Evolutionary conservation across 345 rosid genomes (phyloP).

Genomic region (Linum trigynum): DNA sequence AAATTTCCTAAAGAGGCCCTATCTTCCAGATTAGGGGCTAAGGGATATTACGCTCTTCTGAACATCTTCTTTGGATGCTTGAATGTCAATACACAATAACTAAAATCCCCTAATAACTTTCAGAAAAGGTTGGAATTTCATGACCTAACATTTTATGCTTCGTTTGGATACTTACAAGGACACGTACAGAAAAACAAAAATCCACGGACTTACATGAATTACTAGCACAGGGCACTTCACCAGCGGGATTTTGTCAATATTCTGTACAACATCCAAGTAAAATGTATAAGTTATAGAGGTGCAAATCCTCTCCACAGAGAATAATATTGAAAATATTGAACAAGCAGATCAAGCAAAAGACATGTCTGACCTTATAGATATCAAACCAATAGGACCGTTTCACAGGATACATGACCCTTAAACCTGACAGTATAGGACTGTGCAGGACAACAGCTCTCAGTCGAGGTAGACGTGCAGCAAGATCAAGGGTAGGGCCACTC

Average conservation of each 20-base stretch:
- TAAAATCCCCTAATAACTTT: not conserved
- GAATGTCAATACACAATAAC: not conserved
- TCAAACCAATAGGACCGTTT: slow-evolving; percentile 91
- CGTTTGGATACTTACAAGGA: not conserved
- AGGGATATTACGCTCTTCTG: too few species aligned
- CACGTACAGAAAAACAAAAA: not conserved
- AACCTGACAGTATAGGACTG: slow-evolving; percentile 89
- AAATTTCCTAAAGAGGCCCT: too few species aligned
- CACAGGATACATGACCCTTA: slow-evolving; percentile 98
- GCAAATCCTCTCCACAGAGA: not conserved
- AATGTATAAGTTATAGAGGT: slow-evolving; percentile 4
- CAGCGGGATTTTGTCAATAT: slow-evolving; percentile 75
- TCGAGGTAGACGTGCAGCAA: slow-evolving; percentile 65
- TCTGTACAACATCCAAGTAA: slow-evolving; percentile 35
- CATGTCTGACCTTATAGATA: slow-evolving; percentile 58
- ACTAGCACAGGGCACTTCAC: slow-evolving; percentile 89
- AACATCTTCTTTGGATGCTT: not conserved
- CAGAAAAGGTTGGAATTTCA: not conserved
- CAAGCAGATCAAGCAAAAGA: slow-evolving; percentile 5
- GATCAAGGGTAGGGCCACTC: slow-evolving; percentile 87
- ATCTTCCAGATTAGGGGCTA: too few species aligned
- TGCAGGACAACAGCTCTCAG: slow-evolving; percentile 81
- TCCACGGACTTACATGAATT: slow-evolving; percentile 63
- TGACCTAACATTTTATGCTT: too few species aligned
- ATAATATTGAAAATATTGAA: not conserved